Conservation (phyloP, 306 rosid species). For the Styphnolobium japonicum region DNA sequence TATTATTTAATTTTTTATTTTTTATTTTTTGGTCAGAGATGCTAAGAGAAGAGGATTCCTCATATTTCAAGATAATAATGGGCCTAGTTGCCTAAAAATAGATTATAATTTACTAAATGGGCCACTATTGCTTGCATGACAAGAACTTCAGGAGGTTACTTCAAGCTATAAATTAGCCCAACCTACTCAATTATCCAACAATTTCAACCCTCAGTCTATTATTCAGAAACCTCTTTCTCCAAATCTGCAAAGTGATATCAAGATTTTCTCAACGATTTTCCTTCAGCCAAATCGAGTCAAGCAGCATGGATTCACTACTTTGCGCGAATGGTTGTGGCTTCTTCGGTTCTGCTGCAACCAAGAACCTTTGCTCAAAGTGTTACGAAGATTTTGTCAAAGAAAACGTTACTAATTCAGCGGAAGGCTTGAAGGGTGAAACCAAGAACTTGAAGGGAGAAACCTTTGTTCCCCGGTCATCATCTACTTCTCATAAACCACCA, state of each 20-base stretch:
- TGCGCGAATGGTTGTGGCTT: conserved; percentile 51
- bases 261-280: not conserved
- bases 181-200: not conserved
- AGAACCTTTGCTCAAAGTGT: conserved; percentile 29
- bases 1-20: too few relatives aligned
- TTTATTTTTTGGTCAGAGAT: too few relatives aligned
- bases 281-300: too few relatives aligned
- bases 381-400: not conserved
- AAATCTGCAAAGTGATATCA: not conserved
- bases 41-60: not conserved
- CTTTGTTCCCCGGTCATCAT: not conserved
- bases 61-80: not conserved
- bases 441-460: not conserved
- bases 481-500: not conserved
- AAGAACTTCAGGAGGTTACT: not conserved
- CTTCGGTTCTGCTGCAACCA: conserved; percentile 21
- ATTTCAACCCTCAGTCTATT: not conserved
- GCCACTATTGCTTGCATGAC: not conserved
- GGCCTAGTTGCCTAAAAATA: not conserved
- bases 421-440: not conserved
- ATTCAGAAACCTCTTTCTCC: not conserved
- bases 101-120: not conserved
- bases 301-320: conserved; percentile 14
- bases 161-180: not conserved
- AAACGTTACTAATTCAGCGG: not conserved